Conservation (phyloP, 495 filamentous ascomycete genomes). For the Hyaloscypha variabilis region DNA sequence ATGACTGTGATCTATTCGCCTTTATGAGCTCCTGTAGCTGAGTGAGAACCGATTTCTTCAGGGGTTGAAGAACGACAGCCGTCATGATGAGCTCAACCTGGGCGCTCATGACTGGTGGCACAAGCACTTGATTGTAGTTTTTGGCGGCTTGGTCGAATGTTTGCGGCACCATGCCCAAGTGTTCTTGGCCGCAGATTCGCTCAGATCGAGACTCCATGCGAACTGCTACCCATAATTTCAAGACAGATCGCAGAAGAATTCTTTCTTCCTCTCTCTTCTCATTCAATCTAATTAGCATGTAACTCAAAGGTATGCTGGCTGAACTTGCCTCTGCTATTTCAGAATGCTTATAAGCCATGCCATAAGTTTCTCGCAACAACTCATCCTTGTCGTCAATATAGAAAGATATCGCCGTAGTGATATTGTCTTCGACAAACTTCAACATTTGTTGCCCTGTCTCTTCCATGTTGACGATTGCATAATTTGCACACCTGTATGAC, state of each 20-base stretch:
- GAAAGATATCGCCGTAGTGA: slow-evolving; percentile 43
- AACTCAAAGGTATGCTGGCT: background rate
- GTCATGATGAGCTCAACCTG: slow-evolving; percentile 60
- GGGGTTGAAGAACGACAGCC: slow-evolving; percentile 51
- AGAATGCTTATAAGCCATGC: slow-evolving; percentile 39
- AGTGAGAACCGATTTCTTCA: slow-evolving; percentile 56
- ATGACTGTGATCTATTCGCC: slow-evolving; percentile 55
- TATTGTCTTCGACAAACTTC: slow-evolving; percentile 43
- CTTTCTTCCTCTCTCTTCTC: slow-evolving; percentile 35
- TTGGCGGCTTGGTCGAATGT: slow-evolving; percentile 52
- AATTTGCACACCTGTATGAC: slow-evolving; percentile 43
- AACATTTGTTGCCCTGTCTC: slow-evolving; percentile 43
- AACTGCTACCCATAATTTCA: slow-evolving; percentile 60
- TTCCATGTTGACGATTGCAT: slow-evolving; percentile 51
- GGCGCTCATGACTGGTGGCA: slow-evolving; percentile 62
- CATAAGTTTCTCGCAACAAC: slow-evolving; percentile 46
- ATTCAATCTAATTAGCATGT: slow-evolving; percentile 26
- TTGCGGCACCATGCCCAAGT: slow-evolving; percentile 50
- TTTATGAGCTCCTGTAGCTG: slow-evolving; percentile 55
- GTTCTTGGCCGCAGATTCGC: slow-evolving; percentile 57
- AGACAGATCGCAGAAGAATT: slow-evolving; percentile 47
- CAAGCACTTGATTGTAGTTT: slow-evolving; percentile 51
- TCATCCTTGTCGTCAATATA: slow-evolving; percentile 40
- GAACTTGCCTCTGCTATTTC: background rate
- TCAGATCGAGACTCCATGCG: slow-evolving; percentile 58